These are phyloP conservation scores for Parmelia sp. DNA, from an alignment of 495 filamentous ascomycete species.

Conservation along the genomic window DNA sequence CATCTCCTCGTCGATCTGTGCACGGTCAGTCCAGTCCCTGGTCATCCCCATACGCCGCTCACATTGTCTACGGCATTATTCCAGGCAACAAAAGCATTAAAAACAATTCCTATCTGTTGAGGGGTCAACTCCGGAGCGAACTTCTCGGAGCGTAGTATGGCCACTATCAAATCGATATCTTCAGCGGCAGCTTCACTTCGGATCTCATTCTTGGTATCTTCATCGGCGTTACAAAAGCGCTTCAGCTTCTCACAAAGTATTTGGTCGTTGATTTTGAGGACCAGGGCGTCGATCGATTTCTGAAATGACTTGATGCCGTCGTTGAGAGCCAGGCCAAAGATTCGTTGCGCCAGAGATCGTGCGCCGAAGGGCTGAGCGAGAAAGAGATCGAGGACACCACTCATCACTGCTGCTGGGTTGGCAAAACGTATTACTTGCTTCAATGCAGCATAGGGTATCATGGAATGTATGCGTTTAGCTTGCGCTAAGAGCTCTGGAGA, in stretches of 20 bases:
- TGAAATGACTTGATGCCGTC: conserved; percentile 84
- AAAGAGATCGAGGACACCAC: conserved; percentile 85
- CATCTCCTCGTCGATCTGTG: conserved; percentile 66
- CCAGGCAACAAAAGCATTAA: conserved; percentile 96
- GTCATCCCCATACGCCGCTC: conserved; percentile 20
- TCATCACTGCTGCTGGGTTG: conserved; percentile 95
- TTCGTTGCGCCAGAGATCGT: conserved; percentile 82
- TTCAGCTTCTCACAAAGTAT: conserved; percentile 79
- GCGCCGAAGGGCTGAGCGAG: conserved; percentile 90
- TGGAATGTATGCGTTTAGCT: conserved; percentile 82
- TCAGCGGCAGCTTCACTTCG: conserved; percentile 64
- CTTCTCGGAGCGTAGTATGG: conserved; percentile 67
- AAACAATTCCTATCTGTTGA: conserved; percentile 73
- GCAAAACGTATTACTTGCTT: conserved; percentile 96
- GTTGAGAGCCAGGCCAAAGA: conserved; percentile 83
- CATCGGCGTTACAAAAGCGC: conserved; percentile 65
- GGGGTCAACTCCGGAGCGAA: conserved; percentile 60
- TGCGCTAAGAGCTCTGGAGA: conserved; percentile 93
- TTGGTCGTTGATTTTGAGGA: conserved; percentile 65
- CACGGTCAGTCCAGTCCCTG: conserved; percentile 21
- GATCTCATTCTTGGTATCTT: conserved; percentile 64
- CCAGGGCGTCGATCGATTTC: conserved; percentile 71
- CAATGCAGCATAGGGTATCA: conserved; percentile 84
- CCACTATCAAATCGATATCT: conserved; percentile 73
- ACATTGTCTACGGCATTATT: conserved; percentile 88